Percentiles rank a stretch among this genome's conserved stretches.
Evolutionary conservation across 768 basidiomycete genomes (phyloP).

Genomic region (Xerocomellus intermedius): DNA sequence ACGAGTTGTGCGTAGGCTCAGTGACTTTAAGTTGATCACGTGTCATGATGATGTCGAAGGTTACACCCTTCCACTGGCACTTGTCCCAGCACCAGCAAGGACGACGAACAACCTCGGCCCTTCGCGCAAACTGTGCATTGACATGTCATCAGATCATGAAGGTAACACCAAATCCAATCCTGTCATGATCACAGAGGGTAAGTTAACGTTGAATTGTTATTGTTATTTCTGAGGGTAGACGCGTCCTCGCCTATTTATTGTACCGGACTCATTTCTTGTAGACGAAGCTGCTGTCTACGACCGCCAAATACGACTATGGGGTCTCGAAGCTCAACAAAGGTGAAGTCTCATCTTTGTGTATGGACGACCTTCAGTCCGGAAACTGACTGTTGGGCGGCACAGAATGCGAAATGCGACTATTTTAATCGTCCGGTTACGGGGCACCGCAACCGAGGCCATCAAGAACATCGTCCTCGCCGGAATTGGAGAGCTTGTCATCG

Average conservation of each 20-base stretch:
- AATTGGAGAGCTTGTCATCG: conserved; percentile 83
- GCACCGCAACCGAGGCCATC: conserved; percentile 89
- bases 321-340: conserved; percentile 96
- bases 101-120: neutral
- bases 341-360: conserved; percentile 30
- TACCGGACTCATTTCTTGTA: conserved; percentile 15
- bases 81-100: neutral
- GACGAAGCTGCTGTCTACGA: conserved; percentile 88
- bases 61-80: neutral
- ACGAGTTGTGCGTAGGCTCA: too few species aligned
- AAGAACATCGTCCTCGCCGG: conserved; percentile 98
- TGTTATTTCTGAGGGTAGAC: neutral
- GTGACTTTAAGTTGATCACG: too few species aligned
- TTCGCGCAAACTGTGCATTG: neutral
- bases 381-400: conserved; percentile 11
- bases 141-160: conserved; percentile 24
- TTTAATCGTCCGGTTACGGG: conserved; percentile 72
- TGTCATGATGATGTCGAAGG: conserved; percentile 4
- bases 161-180: conserved; percentile 37
- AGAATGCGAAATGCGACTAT: conserved; percentile 96
- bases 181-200: conserved; percentile 67
- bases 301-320: conserved; percentile 97
- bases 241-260: neutral
- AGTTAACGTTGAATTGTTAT: conserved; percentile 24
- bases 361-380: neutral